Percentiles rank a stretch among this genome's conserved stretches.
phyloP scores from a whole-genome alignment of 2,329 filamentous ascomycete species.

The Xylariaceae sp. region DNA sequence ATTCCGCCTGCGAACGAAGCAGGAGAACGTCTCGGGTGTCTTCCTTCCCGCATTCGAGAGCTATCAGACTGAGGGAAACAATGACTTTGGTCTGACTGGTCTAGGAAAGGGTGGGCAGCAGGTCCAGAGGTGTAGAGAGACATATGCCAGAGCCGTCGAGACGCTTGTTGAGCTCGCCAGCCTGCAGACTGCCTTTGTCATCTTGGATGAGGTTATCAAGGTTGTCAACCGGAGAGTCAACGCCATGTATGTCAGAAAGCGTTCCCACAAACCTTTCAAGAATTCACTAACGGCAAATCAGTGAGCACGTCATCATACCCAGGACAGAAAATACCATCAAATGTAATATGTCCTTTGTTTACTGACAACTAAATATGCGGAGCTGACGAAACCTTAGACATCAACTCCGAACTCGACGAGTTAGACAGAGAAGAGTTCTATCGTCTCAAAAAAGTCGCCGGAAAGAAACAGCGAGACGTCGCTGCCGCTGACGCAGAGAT shows the following conservation, averaged over 20 bases:
- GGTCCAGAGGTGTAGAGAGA: constrained; percentile 91
- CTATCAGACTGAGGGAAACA: constrained; percentile 82
- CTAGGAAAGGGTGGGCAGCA: constrained; percentile 96
- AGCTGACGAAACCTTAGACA: constrained; percentile 53
- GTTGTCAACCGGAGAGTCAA: constrained; percentile 98
- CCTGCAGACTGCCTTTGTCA: constrained; percentile 96
- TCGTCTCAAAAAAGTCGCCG: constrained; percentile 88
- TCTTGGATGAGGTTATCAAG: constrained; percentile 98
- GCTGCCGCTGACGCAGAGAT: constrained; percentile 72
- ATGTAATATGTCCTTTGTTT: constrained; percentile 51
- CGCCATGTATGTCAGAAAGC: constrained; percentile 64
- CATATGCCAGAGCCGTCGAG: constrained; percentile 92
- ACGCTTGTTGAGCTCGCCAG: constrained; percentile 92
- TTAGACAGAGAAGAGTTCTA: constrained; percentile 98
- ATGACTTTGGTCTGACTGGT: constrained; percentile 94
- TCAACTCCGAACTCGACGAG: constrained; percentile 97
- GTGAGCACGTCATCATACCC: constrained; percentile 93
- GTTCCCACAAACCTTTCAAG: not conserved
- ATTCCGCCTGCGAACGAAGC: constrained; percentile 89
- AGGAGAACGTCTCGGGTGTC: constrained; percentile 98
- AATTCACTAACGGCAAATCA: constrained; percentile 34
- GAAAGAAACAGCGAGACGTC: constrained; percentile 77
- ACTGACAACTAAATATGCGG: not conserved
- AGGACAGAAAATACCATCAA: constrained; percentile 99
- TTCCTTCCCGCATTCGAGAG: constrained; percentile 91